Conservation (phyloP, 2,329 filamentous ascomycete genomes). For the Thielaviopsis musarum region DNA sequence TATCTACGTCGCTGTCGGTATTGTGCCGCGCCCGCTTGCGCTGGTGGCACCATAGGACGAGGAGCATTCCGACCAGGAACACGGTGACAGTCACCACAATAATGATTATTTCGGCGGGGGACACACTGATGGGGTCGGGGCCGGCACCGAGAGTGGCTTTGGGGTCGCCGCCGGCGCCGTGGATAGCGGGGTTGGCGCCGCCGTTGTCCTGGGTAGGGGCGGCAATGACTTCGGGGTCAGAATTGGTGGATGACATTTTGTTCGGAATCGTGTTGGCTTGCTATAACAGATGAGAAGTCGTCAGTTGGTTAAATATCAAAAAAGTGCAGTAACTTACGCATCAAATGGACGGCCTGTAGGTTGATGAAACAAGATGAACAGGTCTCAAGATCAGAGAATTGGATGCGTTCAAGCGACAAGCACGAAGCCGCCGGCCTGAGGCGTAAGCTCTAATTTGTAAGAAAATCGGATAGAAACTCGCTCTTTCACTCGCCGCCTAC, state of each 20-base stretch:
- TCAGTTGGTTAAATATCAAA: not conserved
- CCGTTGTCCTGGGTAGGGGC: constrained; percentile 3
- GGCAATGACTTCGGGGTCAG: not conserved
- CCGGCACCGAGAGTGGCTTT: constrained; percentile 9
- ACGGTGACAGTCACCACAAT: constrained; percentile 10
- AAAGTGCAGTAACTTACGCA: not conserved
- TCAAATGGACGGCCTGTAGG: not conserved
- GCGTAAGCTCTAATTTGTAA: not conserved
- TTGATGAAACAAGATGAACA: not conserved
- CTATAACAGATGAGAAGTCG: not conserved
- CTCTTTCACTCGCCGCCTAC: not conserved
- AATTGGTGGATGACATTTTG: not conserved
- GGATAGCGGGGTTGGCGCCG: constrained; percentile 10
- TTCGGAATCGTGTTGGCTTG: not conserved
- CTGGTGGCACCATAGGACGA: constrained; percentile 11
- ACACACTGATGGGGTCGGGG: constrained; percentile 5
- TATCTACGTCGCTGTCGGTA: not conserved
- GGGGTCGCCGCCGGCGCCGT: constrained; percentile 11
- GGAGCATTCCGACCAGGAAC: constrained; percentile 7
- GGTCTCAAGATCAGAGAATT: not conserved
- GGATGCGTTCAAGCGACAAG: not conserved
- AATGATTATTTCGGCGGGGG: constrained; percentile 8
- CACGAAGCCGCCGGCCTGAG: not conserved
- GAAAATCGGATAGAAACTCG: not conserved
- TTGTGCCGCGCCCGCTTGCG: constrained; percentile 4